Percentiles rank a stretch among this genome's conserved stretches.
Conservation (phyloP, 2,329 filamentous ascomycete genomes). For the Colletotrichum truncatum region DNA sequence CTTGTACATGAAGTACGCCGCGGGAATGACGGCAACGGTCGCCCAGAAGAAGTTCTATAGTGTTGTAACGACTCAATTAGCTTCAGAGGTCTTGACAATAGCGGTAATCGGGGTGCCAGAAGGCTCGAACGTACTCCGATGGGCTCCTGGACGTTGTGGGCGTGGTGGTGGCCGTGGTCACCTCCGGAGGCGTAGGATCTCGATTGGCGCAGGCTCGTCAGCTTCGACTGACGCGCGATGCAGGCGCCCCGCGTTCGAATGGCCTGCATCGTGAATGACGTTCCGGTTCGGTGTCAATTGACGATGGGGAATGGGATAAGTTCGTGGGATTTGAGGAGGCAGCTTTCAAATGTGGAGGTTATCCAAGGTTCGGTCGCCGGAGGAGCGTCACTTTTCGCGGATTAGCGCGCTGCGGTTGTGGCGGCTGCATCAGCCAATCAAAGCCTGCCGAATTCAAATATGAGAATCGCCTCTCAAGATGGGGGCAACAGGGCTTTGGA, state of each 20-base stretch:
- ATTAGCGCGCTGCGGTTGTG: neutral
- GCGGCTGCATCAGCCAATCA: conserved; percentile 20
- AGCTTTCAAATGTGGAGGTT: conserved; percentile 27
- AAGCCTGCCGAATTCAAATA: conserved; percentile 31
- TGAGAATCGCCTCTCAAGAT: conserved; percentile 20
- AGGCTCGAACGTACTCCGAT: conserved; percentile 60
- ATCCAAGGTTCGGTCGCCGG: conserved; percentile 6
- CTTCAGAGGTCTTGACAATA: neutral
- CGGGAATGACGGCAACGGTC: conserved; percentile 54
- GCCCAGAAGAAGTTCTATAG: conserved; percentile 50
- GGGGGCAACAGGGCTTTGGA: conserved; percentile 5
- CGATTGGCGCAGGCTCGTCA: conserved; percentile 42
- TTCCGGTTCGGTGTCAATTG: conserved; percentile 25
- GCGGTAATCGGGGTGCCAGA: neutral
- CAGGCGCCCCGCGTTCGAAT: conserved; percentile 45
- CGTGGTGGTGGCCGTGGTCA: conserved; percentile 55
- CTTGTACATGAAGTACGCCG: conserved; percentile 55
- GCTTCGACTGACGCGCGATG: conserved; percentile 47
- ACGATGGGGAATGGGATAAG: conserved; percentile 2
- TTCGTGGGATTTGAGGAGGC: conserved; percentile 12
- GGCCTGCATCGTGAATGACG: conserved; percentile 44
- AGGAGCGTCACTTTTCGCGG: conserved; percentile 27
- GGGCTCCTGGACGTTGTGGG: conserved; percentile 59
- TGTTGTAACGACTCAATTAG: neutral
- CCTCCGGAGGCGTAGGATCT: conserved; percentile 63